Base-by-base conservation (phyloP, 768 basidiomycete species). In the Calocera cornea region DNA sequence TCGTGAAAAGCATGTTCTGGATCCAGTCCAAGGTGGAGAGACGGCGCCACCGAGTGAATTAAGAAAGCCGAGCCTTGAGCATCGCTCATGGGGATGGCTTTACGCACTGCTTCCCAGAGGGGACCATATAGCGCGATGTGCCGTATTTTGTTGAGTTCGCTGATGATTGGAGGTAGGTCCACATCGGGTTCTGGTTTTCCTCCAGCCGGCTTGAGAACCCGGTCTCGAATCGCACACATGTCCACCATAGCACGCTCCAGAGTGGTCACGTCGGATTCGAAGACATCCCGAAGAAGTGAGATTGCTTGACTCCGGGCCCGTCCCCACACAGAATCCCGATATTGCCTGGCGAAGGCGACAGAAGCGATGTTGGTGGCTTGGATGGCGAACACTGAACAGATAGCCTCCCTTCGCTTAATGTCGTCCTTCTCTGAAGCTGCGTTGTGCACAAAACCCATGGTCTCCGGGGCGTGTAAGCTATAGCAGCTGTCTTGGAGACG, bases 51-150 rank as follows among this genome's bases (percentile, higher is more conserved):
- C 1, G 85, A 78, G 34, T 80, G 76, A 41, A 94, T 77, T 33
- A 94, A 74, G 40, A 82, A 78, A 11, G 82, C 81, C 27, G 87
- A 79, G 0, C 82, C 88, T 34, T 83, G 80, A 7, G 78, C 73
- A 72, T 94, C 90, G 41, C 78, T 78, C 22, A 83, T 79, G 50
- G 83, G 80, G 2, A 93, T 74, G 5, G 79, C 77, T 10, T 83
- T 80, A 71, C 89, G 94, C 1, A 84, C 77, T 70, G 80, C 82
- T 65, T 76, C 78, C 95, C 95, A 97, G 34, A 91, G 31, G 10
- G 44, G 38, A 68, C 66, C 41, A 49, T 50, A 24, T 16, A 47
- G 65, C 7, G 17, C 47, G 22, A 24, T 34, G 17, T 34, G 54
- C 19, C 54, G 54, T 27, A 60, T 27, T 33, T 60, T 33, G 54